phyloP scores from a whole-genome alignment of 179 eudicot genomes.

The Camellia oleifera region DNA sequence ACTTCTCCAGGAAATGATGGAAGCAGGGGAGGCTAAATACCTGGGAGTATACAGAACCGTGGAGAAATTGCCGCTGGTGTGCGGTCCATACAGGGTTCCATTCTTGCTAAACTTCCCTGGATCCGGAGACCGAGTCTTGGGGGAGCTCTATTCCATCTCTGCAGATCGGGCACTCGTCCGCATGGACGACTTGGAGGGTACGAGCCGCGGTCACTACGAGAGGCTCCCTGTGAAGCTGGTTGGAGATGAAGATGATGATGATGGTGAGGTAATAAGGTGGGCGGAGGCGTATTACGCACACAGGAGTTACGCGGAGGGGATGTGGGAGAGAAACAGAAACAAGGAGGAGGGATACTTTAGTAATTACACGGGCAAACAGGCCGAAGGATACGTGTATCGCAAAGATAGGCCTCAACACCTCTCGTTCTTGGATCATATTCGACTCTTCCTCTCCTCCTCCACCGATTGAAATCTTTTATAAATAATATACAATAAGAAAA shows the following conservation, averaged over 20 bases:
- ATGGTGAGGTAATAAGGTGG: neutral
- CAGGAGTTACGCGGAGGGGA: conserved; percentile 39
- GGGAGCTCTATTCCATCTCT: conserved; percentile 64
- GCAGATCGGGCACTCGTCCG: conserved; percentile 25
- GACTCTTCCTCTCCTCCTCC: conserved; percentile 20
- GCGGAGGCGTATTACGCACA: conserved; percentile 59
- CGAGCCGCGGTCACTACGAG: conserved; percentile 51
- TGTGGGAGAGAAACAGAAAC: conserved; percentile 48
- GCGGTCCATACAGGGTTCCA: conserved; percentile 78
- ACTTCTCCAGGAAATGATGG: conserved; percentile 46
- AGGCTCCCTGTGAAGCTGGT: conserved; percentile 41
- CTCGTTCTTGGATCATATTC: conserved; percentile 50
- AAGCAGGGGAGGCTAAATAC: conserved; percentile 47
- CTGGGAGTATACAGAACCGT: conserved; percentile 39
- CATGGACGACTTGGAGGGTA: conserved; percentile 72
- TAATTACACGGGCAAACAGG: conserved; percentile 34
- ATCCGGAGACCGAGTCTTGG: conserved; percentile 41
- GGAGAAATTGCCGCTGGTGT: conserved; percentile 51
- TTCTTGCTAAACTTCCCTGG: conserved; percentile 69
- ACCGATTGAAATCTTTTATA: no score
- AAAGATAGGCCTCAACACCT: conserved; percentile 49
- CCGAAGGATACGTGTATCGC: conserved; percentile 49
- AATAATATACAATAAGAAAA: no score
- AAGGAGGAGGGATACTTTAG: conserved; percentile 19
- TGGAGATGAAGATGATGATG: neutral